phyloP scores from a whole-genome alignment of 306 rosid genomes.

The Prosopis cineraria region DNA sequence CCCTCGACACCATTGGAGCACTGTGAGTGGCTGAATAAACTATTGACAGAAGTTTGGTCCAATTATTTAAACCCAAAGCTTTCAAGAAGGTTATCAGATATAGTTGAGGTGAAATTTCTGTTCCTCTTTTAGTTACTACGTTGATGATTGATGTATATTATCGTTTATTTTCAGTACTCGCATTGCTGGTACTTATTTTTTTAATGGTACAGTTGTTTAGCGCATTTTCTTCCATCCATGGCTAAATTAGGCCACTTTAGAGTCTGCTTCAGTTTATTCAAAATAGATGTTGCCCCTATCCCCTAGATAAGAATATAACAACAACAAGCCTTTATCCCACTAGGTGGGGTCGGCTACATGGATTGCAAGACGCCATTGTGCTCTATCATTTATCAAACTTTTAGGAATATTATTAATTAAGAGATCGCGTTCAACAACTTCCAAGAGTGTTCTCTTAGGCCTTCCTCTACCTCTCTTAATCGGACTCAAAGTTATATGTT shows the following conservation, averaged over 20 bases:
- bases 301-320: neutral
- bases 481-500: too few species aligned
- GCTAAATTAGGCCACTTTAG: neutral
- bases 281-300: constrained; percentile 5
- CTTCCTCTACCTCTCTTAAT: too few species aligned
- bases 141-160: neutral
- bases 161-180: constrained; percentile 12
- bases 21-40: constrained; percentile 89
- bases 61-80: constrained; percentile 65
- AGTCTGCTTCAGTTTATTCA: neutral
- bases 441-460: too few species aligned
- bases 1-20: constrained; percentile 90
- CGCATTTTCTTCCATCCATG: constrained; percentile 10
- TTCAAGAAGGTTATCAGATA: constrained; percentile 63
- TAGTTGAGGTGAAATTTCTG: constrained; percentile 73
- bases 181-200: constrained; percentile 23
- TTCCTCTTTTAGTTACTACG: neutral
- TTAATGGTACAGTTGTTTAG: neutral
- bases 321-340: too few species aligned
- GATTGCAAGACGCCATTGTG: too few species aligned
- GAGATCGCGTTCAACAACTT: too few species aligned
- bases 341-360: too few species aligned
- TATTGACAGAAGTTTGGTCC: constrained; percentile 84
- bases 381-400: too few species aligned
- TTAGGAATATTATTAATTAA: too few species aligned